Conservation (phyloP, 331 rosid species). For the Quercus lobata region DNA sequence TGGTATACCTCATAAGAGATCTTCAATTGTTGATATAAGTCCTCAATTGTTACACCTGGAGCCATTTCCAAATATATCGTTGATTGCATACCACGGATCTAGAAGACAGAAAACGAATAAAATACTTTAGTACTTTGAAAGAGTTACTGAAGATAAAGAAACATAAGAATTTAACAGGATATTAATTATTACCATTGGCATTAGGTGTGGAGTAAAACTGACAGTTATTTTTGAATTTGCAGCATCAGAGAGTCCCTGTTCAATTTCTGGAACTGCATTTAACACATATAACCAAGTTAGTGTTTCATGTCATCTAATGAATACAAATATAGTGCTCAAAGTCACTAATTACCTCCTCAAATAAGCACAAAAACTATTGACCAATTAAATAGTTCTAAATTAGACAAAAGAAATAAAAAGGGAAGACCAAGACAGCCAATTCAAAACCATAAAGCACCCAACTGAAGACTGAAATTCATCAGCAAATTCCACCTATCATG, state of each 20-base stretch:
- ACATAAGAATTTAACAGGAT: neutral
- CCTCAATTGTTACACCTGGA: constrained; percentile 64
- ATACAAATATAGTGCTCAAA: neutral
- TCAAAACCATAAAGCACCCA: neutral
- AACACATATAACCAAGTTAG: constrained; percentile 22
- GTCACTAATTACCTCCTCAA: neutral
- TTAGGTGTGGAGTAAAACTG: constrained; percentile 91
- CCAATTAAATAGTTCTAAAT: neutral
- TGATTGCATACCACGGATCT: constrained; percentile 97
- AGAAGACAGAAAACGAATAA: constrained; percentile 10
- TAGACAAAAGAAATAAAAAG: neutral
- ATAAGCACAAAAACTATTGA: neutral
- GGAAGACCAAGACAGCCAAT: neutral
- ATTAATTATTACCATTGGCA: constrained; percentile 72
- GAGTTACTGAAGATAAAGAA: neutral
- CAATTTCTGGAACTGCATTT: constrained; percentile 85
- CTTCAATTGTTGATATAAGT: constrained; percentile 63
- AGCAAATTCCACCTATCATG: neutral
- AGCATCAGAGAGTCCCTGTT: constrained; percentile 87
- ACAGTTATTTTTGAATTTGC: constrained; percentile 68
- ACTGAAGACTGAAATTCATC: neutral
- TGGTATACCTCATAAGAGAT: constrained; percentile 59
- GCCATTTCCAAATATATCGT: constrained; percentile 91
- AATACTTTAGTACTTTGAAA: constrained; percentile 5
- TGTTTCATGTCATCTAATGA: neutral